A percentile compares a stretch with the other conserved stretches of the same genome.
Conservation (phyloP, 2,329 filamentous ascomycete species). For the Stylonectria norvegica region DNA sequence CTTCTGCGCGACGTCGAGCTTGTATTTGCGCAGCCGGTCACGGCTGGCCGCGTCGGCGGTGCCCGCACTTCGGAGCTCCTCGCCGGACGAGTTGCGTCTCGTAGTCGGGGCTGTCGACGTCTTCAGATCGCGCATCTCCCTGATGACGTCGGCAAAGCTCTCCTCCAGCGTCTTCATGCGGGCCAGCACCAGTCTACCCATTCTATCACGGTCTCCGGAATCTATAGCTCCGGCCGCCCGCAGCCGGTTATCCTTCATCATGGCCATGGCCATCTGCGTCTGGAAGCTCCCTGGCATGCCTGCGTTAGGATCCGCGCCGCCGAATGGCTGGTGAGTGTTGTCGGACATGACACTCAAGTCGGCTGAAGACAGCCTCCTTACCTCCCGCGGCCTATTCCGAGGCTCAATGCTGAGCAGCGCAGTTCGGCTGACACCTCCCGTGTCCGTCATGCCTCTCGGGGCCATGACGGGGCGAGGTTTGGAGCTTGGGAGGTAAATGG, state of each 20-base stretch:
- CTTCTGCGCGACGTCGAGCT: conserved; percentile 22
- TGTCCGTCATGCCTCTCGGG: conserved; percentile 34
- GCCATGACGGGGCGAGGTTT: conserved; percentile 57
- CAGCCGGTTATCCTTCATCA: conserved; percentile 55
- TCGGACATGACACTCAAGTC: conserved; percentile 75
- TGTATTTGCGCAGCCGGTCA: conserved; percentile 26
- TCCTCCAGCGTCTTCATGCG: conserved; percentile 93
- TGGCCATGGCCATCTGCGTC: conserved; percentile 74
- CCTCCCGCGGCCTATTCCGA: conserved; percentile 36
- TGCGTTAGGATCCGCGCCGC: conserved; percentile 58
- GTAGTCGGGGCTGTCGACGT: conserved; percentile 46
- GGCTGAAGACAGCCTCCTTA: conserved; percentile 57
- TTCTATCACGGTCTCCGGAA: conserved; percentile 56
- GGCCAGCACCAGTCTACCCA: conserved; percentile 78
- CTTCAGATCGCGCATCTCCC: conserved; percentile 68
- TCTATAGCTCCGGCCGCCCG: conserved; percentile 41
- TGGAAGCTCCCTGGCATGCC: conserved; percentile 73
- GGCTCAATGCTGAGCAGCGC: conserved; percentile 52
- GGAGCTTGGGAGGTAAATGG: conserved; percentile 42
- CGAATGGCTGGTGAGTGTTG: conserved; percentile 53
- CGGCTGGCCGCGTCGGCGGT: conserved; percentile 35
- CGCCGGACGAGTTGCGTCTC: conserved; percentile 50
- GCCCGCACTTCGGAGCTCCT: conserved; percentile 31
- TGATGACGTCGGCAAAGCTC: conserved; percentile 81
- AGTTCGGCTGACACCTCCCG: conserved; percentile 37